phyloP scores from a whole-genome alignment of 306 rosid species.

The Chamaecrista fasciculata region DNA sequence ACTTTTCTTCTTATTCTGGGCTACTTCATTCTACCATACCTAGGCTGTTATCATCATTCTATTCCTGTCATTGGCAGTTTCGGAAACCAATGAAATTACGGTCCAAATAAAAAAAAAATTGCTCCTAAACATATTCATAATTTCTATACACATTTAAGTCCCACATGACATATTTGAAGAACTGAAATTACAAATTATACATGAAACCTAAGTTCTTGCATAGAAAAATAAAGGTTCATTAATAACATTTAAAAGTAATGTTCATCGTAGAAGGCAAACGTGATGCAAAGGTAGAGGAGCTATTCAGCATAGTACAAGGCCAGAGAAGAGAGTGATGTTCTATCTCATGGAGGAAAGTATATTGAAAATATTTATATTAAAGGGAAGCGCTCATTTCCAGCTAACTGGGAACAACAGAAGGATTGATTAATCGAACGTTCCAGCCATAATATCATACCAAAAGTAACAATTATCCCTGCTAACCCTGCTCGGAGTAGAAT shows the following conservation, averaged over 20 bases:
- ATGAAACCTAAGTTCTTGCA: background rate
- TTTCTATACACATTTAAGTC: background rate
- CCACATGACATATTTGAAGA: background rate
- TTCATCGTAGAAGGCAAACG: background rate
- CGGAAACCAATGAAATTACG: background rate
- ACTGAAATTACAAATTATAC: slow-evolving; percentile 1
- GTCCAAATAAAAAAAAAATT: background rate
- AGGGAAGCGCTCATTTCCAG: background rate
- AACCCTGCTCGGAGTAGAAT: background rate
- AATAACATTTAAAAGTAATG: background rate
- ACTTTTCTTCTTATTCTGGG: too few species aligned
- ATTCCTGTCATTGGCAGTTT: background rate
- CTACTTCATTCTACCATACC: too few species aligned
- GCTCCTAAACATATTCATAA: background rate
- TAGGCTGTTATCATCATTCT: too few species aligned
- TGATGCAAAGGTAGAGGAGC: background rate
- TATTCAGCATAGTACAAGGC: background rate
- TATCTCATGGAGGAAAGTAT: background rate
- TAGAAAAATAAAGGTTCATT: background rate
- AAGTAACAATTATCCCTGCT: background rate
- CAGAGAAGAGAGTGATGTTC: background rate
- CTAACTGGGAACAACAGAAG: background rate
- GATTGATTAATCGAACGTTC: too few species aligned
- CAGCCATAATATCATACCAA: background rate
- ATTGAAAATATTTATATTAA: background rate